Conservation (phyloP, 1,284 basidiomycete genomes). For the Melampsora americana region DNA sequence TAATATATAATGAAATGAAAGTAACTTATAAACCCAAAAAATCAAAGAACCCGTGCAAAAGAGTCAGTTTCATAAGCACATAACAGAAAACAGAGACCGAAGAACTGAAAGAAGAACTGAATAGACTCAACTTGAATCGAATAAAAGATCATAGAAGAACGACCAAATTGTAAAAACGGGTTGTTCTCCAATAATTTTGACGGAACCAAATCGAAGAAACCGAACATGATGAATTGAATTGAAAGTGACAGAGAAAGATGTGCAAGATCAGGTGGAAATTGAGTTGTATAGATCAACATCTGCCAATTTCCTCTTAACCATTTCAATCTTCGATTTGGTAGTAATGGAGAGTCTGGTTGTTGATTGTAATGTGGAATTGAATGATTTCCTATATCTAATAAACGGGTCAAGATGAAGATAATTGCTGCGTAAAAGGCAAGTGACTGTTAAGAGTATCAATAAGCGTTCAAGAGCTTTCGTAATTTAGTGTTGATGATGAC, state of each 20-base stretch:
- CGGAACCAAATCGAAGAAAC: conserved; percentile 18
- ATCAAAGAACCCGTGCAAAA: conserved; percentile 5
- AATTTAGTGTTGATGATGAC: neutral
- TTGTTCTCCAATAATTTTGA: neutral
- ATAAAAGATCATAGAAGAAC: conserved; percentile 27
- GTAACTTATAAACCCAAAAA: neutral
- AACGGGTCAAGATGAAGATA: conserved; percentile 10
- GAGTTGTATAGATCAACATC: conserved; percentile 33
- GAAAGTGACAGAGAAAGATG: conserved; percentile 13
- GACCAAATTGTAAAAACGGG: conserved; percentile 23
- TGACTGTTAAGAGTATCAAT: neutral
- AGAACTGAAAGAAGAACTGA: neutral
- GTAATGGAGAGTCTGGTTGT: neutral
- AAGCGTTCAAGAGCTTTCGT: neutral
- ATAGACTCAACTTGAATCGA: conserved; percentile 30
- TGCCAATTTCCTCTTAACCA: conserved; percentile 24
- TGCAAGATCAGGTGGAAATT: conserved; percentile 25
- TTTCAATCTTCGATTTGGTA: neutral
- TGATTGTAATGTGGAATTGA: conserved; percentile 9
- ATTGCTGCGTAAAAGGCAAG: neutral
- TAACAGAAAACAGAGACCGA: neutral
- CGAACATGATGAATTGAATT: conserved; percentile 3
- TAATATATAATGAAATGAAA: conserved; percentile 40
- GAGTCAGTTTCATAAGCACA: too few relatives aligned
- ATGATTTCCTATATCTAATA: conserved; percentile 18